These are phyloP conservation scores for Psilocybe cyanescens DNA, from an alignment of 768 basidiomycete genomes.

Conservation along the genomic window DNA sequence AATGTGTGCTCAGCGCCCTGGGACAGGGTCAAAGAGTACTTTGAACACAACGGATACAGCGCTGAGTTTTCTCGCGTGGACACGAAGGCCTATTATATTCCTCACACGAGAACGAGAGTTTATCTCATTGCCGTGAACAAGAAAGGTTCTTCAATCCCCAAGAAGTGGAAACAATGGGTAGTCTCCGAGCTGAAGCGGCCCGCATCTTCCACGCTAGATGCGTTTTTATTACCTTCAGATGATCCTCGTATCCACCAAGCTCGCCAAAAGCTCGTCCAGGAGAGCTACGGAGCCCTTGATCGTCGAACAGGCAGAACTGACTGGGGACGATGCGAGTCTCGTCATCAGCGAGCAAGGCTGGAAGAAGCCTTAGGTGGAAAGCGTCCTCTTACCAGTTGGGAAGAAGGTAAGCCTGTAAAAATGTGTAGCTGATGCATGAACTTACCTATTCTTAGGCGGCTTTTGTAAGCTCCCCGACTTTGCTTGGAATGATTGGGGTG, in stretches of 20 bases:
- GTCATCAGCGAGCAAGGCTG: slow-evolving; percentile 85
- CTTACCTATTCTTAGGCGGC: slow-evolving; percentile 52
- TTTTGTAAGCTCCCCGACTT: slow-evolving; percentile 86
- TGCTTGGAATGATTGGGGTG: slow-evolving; percentile 93
- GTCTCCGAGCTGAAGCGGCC: slow-evolving; percentile 72
- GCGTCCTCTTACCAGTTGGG: slow-evolving; percentile 91
- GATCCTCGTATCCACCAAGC: slow-evolving; percentile 92
- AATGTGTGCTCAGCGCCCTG: slow-evolving; percentile 95
- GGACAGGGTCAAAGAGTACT: slow-evolving; percentile 74
- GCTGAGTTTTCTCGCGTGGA: slow-evolving; percentile 75
- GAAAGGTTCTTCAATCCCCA: slow-evolving; percentile 60
- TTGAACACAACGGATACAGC: slow-evolving; percentile 75
- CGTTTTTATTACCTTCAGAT: slow-evolving; percentile 89
- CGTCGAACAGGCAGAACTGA: slow-evolving; percentile 77
- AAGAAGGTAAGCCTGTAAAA: slow-evolving; percentile 65
- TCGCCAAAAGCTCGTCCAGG: slow-evolving; percentile 79
- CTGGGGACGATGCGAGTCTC: slow-evolving; percentile 91
- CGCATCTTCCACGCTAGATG: slow-evolving; percentile 88
- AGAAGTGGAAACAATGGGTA: slow-evolving; percentile 68
- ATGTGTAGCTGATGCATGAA: neutral
- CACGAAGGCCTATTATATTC: slow-evolving; percentile 90
- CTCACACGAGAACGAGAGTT: slow-evolving; percentile 91
- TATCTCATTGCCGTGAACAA: slow-evolving; percentile 84
- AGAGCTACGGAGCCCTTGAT: slow-evolving; percentile 65
- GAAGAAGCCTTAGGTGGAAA: slow-evolving; percentile 84